These are phyloP conservation scores for Setaria italica DNA, from an alignment of 202 grass and related monocot genomes.

Conservation along the genomic window DNA sequence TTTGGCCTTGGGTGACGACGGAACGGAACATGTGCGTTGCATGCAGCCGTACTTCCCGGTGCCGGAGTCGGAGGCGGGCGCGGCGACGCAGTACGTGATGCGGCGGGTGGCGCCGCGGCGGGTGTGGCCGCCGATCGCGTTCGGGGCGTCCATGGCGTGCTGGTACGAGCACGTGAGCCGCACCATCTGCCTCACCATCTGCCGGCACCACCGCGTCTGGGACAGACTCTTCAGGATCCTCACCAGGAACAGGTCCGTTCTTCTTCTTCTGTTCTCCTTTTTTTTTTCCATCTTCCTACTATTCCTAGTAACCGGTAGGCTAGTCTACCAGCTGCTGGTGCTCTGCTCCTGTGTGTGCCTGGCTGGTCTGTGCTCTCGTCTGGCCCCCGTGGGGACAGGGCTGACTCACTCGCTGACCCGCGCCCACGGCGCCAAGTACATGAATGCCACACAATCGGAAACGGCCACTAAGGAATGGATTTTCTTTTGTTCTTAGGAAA, in stretches of 20 bases:
- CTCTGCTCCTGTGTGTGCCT: too few species aligned
- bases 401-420: too few species aligned
- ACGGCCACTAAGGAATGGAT: too few species aligned
- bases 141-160: slow-evolving; percentile 98
- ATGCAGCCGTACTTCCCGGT: slow-evolving; percentile 88
- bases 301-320: neutral
- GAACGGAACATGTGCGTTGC: too few species aligned
- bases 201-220: slow-evolving; percentile 90
- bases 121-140: slow-evolving; percentile 99
- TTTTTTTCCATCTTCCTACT: too few species aligned
- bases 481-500: too few species aligned
- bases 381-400: too few species aligned
- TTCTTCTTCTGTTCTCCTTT: neutral
- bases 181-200: slow-evolving; percentile 98
- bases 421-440: too few species aligned
- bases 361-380: too few species aligned
- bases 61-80: slow-evolving; percentile 63
- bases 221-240: slow-evolving; percentile 79
- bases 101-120: slow-evolving; percentile 79
- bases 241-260: slow-evolving; percentile 71
- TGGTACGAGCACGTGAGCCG: slow-evolving; percentile 99
- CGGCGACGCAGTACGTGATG: slow-evolving; percentile 90
- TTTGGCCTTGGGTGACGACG: too few species aligned
- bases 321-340: too few species aligned
- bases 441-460: too few species aligned